Base-by-base conservation (phyloP, 2,329 filamentous ascomycete genomes). In the Lecanicillium sp. region DNA sequence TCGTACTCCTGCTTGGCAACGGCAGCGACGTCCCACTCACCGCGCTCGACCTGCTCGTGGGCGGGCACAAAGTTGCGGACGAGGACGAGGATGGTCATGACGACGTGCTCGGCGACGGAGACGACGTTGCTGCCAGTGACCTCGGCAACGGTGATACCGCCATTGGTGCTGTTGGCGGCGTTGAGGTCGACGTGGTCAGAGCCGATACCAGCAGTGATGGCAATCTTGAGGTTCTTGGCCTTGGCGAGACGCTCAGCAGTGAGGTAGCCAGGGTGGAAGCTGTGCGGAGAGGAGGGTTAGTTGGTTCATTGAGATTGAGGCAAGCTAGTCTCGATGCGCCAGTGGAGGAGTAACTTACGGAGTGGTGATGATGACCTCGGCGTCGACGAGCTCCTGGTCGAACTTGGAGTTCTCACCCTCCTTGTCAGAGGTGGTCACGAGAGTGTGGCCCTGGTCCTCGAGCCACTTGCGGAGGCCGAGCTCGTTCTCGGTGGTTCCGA, bases 1-100 rank as follows among this genome's bases (percentile, higher is more conserved):
- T 98, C 92, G 64, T 82, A 98, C 74, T 97, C 90, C 71, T 95
- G 89, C 84, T 97, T 97, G 61, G 92, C 92, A 18, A 89, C 90
- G 39, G 77, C 89, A 44, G 92, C 92, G 37, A 98, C 92, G 61
- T 98, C 76, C 92, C 92, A 98, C 46, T 95, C 86, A 48, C 92
- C 92, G 43, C 70, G 68, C 65, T 81, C 75, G 58, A 98, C 84
- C 76, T 87, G 81, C 74, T 97, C 89, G 72, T 97, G 92, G 39
- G 92, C 89, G 50, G 92, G 92, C 39, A 95, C 88, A 60, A 96
- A 98, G 83, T 98, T 98, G 72, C 92, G 89, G 64, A 97, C 83
- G 39, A 98, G 83, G 49, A 82, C 67, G 37, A 98, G 84, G 67
- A 97, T 97, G 64, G 92, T 98, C 92, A 98, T 97, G 70, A 98